Base-by-base conservation (phyloP, 2,329 filamentous ascomycete species). In the Colletotrichum magnum region DNA sequence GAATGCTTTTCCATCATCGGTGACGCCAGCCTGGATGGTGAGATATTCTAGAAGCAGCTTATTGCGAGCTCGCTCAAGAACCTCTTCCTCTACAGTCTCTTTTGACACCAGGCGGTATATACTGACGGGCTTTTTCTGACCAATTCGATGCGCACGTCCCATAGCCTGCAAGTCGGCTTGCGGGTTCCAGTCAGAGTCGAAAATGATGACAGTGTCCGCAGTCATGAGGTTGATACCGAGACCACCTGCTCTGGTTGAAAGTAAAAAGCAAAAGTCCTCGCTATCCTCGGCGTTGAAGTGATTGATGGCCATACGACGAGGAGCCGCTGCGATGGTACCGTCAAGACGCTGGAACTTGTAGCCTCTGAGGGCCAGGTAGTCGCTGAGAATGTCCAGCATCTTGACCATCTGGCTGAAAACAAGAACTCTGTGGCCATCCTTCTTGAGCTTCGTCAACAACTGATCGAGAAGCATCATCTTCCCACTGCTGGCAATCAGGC, bases 401-500 rank as follows among this genome's bases (percentile, higher is more conserved):
- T 94, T 97, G 43, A 99, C 97, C 96, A 99, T 99, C 79, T 99
- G 96, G 79, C 95, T 98, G 85, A 99, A 99, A 73, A 99, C 98
- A 72, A 99, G 84, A 13, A 99, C 97, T 63, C 96, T 93, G 80
- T 99, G 96, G 56, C 94, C 94, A 76, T 99, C 96, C 74, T 92
- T 93, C 79, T 93, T 97, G 73, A 99, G 84, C 81, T 99, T 99
- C 6, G 93, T 92, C 12, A 99, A 87, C n/a, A 99, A 90, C 78
- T 95, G 94, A 75, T 99, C 96, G 7, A 99, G 89, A 57, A 99
- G 87, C 94, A 98, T 98, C 96, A 99, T 98, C 83, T 99, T 99
- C 74, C 97, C 97, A 82, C 96, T 99, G 78, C 94, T 97, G 4
- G 95, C 95, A 76, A 99, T 97, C 70, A 99, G 88, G 21, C 93